Evolutionary conservation across 306 rosid species (phyloP).

Genomic region (Coriaria nepalensis): DNA sequence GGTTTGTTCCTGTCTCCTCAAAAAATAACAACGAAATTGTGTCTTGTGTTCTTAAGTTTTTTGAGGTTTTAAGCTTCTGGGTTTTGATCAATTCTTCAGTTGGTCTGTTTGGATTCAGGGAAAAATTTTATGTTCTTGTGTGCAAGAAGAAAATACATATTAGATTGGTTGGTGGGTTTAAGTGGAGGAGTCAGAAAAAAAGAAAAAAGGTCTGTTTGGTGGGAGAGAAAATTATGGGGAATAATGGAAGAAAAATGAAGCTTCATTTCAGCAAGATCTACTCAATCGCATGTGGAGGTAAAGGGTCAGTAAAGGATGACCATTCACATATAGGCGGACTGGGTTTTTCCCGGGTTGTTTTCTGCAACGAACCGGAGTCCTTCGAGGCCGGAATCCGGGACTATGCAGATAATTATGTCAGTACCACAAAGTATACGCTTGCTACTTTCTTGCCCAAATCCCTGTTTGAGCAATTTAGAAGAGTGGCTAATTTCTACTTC

Average conservation of each 20-base stretch:
- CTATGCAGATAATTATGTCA: constrained; percentile 52
- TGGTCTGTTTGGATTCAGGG: too few relatives aligned
- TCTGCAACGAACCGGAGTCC: constrained; percentile 51
- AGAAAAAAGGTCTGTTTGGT: background rate
- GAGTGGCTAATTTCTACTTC: constrained; percentile 87
- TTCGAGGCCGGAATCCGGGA: constrained; percentile 38
- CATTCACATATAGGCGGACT: constrained; percentile 64
- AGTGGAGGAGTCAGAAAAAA: too few relatives aligned
- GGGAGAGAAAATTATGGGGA: constrained; percentile 28
- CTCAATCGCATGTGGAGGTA: constrained; percentile 51
- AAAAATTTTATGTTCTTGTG: too few relatives aligned
- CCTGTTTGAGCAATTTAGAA: constrained; percentile 94
- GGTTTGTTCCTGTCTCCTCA: background rate
- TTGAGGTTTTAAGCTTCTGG: constrained; percentile 18
- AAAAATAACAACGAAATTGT: background rate
- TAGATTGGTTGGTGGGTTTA: too few relatives aligned
- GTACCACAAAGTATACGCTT: constrained; percentile 63
- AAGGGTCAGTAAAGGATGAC: constrained; percentile 39
- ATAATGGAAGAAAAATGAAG: constrained; percentile 29
- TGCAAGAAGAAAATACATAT: too few relatives aligned
- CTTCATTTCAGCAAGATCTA: constrained; percentile 77
- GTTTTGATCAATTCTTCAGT: background rate
- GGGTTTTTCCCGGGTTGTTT: constrained; percentile 73
- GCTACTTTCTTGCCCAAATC: constrained; percentile 86
- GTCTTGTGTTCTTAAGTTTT: constrained; percentile 4